Conservation (phyloP, 2,329 filamentous ascomycete genomes). For the Teratosphaeria pseudoeucalypti region DNA sequence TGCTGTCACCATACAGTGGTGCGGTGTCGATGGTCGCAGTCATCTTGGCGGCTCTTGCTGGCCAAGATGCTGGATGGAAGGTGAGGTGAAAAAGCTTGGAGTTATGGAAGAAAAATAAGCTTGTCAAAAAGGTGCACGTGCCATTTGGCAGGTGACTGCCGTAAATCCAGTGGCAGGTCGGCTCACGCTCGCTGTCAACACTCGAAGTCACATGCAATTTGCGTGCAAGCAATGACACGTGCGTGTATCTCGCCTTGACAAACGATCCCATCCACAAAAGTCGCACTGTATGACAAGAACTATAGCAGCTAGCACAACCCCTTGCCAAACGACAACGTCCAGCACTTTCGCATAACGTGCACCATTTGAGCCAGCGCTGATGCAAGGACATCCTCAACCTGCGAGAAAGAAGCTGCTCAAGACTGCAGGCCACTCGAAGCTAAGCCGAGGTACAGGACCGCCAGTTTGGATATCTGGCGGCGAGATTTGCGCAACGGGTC, state of each 20-base stretch:
- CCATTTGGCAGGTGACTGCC: not conserved
- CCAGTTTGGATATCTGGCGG: not conserved
- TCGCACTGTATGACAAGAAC: too few species aligned
- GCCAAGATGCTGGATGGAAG: not conserved
- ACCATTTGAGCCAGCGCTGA: not conserved
- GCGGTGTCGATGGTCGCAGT: not conserved
- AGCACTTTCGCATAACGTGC: not conserved
- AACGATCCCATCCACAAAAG: too few species aligned
- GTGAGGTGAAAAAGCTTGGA: not conserved
- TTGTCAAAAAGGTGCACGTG: not conserved
- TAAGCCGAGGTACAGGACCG: not conserved
- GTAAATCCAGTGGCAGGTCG: not conserved
- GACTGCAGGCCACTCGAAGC: not conserved
- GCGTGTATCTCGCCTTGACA: not conserved
- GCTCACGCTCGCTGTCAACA: not conserved
- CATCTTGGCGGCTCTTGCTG: not conserved
- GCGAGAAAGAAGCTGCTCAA: not conserved
- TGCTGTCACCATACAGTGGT: not conserved
- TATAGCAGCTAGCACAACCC: too few species aligned
- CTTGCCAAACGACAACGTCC: not conserved
- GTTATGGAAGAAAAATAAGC: not conserved
- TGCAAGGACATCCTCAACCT: not conserved
- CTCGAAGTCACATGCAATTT: not conserved
- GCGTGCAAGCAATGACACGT: not conserved
- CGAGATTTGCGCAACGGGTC: not conserved